Evolutionary conservation across 139 green algal genomes (phyloP), one percentile per base, ranked within the genome.

Genomic region (Coccomyxa sp.): DNA sequence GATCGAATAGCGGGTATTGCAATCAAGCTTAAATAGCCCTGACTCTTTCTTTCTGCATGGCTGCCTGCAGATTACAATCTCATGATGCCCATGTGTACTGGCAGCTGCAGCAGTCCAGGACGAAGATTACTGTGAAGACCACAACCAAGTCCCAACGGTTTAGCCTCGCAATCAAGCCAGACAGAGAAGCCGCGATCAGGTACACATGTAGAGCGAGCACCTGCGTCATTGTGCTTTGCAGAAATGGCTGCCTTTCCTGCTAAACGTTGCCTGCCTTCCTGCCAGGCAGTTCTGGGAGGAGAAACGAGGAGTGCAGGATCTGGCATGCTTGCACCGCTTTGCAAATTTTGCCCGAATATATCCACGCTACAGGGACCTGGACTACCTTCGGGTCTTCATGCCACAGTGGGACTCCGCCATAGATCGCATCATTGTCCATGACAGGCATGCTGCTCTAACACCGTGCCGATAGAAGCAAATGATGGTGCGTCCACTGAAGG

Each of bases 261-360:
- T 71, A 71, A 4, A 9, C 10, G 63, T 68, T 71, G 18, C 63
- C 10, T 71, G 63, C 63, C 18, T 11, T 21, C 71, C 21, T 77
- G 58, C 30, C 25, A 80, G 76, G 76, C 58, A 63, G 16, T 80
- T 59, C 30, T 80, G 76, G 76, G 14, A 18, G 31, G 16, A 63
- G 31, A 27, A 14, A 32, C 3, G 76, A 25, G 32, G 38, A 16
- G 31, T 59, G 32, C 31, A 80, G 30, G 30, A 60, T 32, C 4
- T 16, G 30, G 76, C 31, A 3, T 60, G 18, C 76, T 15, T 63
- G 76, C 76, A 80, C 23, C 31, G 76, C 16, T 27, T 66, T 16
- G 30, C 30, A 59, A 80, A 80, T 80, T 80, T 63, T 60, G 31
- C 76, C 30, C 76, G 76, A 30, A 58, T 80, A 14, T 80, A 63